A percentile compares a stretch with the other conserved stretches of the same genome.
phyloP scores from a whole-genome alignment of 208 protist species.

The Tetramitus jugosus region DNA sequence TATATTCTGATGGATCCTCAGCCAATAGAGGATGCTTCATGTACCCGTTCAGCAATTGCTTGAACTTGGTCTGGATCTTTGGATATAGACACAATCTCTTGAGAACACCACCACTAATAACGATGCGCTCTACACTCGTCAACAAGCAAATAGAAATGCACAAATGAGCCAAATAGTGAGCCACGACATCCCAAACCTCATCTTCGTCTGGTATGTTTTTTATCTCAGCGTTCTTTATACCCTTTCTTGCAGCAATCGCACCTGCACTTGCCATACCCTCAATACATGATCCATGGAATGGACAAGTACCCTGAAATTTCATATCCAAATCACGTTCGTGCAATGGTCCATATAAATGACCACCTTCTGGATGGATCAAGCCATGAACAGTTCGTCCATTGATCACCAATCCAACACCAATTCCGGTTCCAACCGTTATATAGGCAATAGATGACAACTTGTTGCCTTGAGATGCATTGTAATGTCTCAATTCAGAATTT shows the following conservation, averaged over 20 bases:
- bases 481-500: constrained; percentile 6
- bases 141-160: constrained; percentile 3
- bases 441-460: background rate
- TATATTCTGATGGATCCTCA: background rate
- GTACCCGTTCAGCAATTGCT: constrained; percentile 22
- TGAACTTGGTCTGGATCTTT: background rate
- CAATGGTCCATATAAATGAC: constrained; percentile 16
- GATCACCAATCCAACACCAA: constrained; percentile 12
- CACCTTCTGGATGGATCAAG: constrained; percentile 29
- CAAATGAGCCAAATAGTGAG: constrained; percentile 24
- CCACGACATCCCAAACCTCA: constrained; percentile 26
- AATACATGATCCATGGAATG: constrained; percentile 21
- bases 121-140: background rate
- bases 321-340: background rate
- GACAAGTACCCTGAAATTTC: constrained; percentile 14
- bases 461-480: background rate
- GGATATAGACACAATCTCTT: constrained; percentile 6
- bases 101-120: constrained; percentile 24
- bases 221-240: background rate
- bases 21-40: background rate
- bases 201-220: constrained; percentile 14
- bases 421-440: constrained; percentile 27
- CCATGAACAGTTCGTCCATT: constrained; percentile 18
- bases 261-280: constrained; percentile 14
- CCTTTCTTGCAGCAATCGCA: background rate